Base-by-base conservation (phyloP, 371 early-diverging fungal genomes). In the Mortierella sp. region DNA sequence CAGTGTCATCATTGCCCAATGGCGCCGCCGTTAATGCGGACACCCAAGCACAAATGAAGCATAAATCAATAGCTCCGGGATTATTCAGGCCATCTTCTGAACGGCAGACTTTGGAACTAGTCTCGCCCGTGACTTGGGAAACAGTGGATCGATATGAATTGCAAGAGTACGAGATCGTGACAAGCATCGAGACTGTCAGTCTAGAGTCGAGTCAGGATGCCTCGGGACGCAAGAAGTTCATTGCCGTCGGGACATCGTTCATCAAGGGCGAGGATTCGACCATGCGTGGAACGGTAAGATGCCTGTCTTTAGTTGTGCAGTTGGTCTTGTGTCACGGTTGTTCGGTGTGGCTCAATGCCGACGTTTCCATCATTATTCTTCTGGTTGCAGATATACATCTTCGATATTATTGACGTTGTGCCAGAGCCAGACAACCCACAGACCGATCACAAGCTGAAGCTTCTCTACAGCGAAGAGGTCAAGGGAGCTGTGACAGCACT, bases 331-430 rank as follows among this genome's bases (percentile, higher is more conserved):
- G 23, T 49, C 12, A 32, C 51, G 23, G 17, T 31, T 32, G 14
- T 44, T 46, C 21, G 24, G 39, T 34, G 23, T 14, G 23, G 34
- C 30, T 26, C 24, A n/a, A 6, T 41, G 32, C 48, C 21, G n/a
- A 21, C 47, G 19, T 17, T 50, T 23, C 8, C 28, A 24, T 39
- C 32, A n/a, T n/a, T n/a, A n/a, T n/a, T n/a, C n/a, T n/a, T n/a
- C n/a, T n/a, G n/a, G 21, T 11, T 15, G 5, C 78, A 93, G 89
- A 87, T 97, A 51, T 90, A 94, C 64, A 81, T 99, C 6, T 97
- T 94, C 72, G 99, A 99, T 62, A 88, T 99, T 46, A 95, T 97
- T 80, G 94, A 96, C 76, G 97, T 99, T 21, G 97, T 99, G 8
- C 99, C 99, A 3, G 95, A 97, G 70, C 92, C 94, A 2, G 94